These are phyloP conservation scores for Agaricus subrufescens DNA, from an alignment of 768 basidiomycete genomes.

Conservation along the genomic window DNA sequence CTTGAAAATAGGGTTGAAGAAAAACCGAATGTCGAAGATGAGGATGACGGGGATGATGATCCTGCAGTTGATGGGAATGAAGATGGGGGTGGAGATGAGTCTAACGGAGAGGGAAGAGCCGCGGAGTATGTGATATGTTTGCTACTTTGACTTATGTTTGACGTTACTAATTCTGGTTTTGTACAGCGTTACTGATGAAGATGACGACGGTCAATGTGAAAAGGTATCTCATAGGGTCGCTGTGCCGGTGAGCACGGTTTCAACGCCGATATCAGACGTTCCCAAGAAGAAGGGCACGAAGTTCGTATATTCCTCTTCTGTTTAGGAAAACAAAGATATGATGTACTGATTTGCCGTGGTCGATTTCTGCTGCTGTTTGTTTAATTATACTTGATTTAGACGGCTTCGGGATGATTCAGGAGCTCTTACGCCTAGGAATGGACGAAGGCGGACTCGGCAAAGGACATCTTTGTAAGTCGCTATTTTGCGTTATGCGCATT, in stretches of 20 bases:
- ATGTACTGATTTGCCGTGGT: not conserved
- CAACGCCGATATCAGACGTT: not conserved
- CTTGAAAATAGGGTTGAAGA: not conserved
- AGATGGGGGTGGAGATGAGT: not conserved
- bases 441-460: constrained; percentile 7
- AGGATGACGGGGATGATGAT: not conserved
- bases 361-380: not conserved
- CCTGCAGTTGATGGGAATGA: not conserved
- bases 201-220: no score
- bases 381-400: not conserved
- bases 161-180: not conserved
- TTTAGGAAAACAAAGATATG: not conserved
- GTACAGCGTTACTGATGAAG: constrained; percentile 5
- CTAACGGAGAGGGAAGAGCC: not conserved
- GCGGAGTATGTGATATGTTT: not conserved
- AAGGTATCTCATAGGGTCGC: no score
- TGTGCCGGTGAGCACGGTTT: not conserved
- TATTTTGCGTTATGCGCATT: not conserved
- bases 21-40: not conserved
- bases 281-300: constrained; percentile 8
- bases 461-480: not conserved
- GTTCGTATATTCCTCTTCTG: not conserved
- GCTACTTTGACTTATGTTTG: not conserved
- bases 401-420: not conserved
- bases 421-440: not conserved